Conservation (phyloP, 495 filamentous ascomycete genomes). For the Amphirosellinia nigrospora region DNA sequence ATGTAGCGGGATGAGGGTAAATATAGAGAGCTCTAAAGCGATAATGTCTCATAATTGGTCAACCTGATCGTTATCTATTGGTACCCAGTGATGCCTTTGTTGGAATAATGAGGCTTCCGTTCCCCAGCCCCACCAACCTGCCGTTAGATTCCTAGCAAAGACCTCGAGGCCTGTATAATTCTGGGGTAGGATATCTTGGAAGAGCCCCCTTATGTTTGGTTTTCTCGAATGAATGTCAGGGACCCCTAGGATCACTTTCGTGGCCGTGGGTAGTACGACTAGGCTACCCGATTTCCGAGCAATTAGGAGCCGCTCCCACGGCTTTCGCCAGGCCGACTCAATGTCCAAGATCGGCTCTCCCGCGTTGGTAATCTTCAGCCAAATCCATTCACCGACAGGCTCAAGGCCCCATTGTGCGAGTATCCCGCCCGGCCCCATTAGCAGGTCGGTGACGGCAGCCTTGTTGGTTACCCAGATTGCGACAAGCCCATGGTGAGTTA, state of each 20-base stretch:
- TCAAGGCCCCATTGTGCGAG: slow-evolving; percentile 70
- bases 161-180: slow-evolving; percentile 77
- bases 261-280: slow-evolving; percentile 40
- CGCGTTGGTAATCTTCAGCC: slow-evolving; percentile 78
- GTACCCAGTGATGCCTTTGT: slow-evolving; percentile 68
- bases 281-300: slow-evolving; percentile 51
- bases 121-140: slow-evolving; percentile 90
- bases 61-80: slow-evolving; percentile 15
- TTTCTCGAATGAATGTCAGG: slow-evolving; percentile 94
- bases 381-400: slow-evolving; percentile 83
- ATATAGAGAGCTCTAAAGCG: slow-evolving; percentile 8
- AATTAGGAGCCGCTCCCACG: slow-evolving; percentile 84
- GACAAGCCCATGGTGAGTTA: slow-evolving; percentile 62
- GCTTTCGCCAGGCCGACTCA: slow-evolving; percentile 75
- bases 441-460: slow-evolving; percentile 58
- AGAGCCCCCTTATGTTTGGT: slow-evolving; percentile 60
- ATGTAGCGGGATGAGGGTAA: slow-evolving; percentile 8
- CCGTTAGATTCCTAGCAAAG: slow-evolving; percentile 84
- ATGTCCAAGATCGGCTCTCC: slow-evolving; percentile 77
- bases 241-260: slow-evolving; percentile 74
- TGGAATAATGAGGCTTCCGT: slow-evolving; percentile 87
- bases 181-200: slow-evolving; percentile 50
- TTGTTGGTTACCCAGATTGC: slow-evolving; percentile 94
- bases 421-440: slow-evolving; percentile 58
- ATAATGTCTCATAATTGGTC: slow-evolving; percentile 5